Base-by-base conservation (phyloP, 176 grass and related monocot genomes). In the Juncus inflexus region DNA sequence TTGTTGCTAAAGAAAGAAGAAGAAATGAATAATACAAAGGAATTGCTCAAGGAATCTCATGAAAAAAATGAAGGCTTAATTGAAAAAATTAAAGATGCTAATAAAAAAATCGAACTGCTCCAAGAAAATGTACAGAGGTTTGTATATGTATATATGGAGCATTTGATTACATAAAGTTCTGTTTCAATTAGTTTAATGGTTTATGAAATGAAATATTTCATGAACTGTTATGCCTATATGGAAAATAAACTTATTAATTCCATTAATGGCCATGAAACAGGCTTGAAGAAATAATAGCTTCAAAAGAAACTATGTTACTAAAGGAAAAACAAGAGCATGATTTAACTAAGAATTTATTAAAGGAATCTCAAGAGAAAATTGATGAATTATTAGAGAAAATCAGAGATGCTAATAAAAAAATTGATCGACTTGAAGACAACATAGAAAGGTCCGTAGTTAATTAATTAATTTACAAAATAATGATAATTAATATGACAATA, bases 91-190 rank as follows among this genome's bases (percentile, higher is more conserved):
- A 80, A 90, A 78, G 82, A 78, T 12, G 70, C 79, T 73, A 80
- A 83, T 77, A 85, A 83, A 79, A 67, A 86, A 90, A 83, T 78
- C 64, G 37, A 70, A 58, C 60, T 77, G 8, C 83, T 90, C 45
- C 68, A 67, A 55, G 73, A 82, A 73, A 80, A 70, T 80, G 47
- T 61, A 58, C 61, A 77, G 80, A 86, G 83, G 86, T 90, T 73
- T 7, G n/a, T 64, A 57, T 80, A 13, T 6, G 10, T 6, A 19
- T 35, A 35, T 36, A 35, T 7, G 15, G 58, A 35, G 8, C 4
- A 61, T 5, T 61, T 9, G 9, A n/a, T n/a, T n/a, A n/a, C 3
- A 61, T 9, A 61, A 61, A 61, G 58, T 61, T 37, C 12, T 35
- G 15, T 42, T 39, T 69, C 37, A 69, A 40, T 52, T 69, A 54